A percentile compares a stretch with the other conserved stretches of the same genome.
phyloP scores from a whole-genome alignment of 78 protist genomes.

The Mastigamoeba balamuthi region DNA sequence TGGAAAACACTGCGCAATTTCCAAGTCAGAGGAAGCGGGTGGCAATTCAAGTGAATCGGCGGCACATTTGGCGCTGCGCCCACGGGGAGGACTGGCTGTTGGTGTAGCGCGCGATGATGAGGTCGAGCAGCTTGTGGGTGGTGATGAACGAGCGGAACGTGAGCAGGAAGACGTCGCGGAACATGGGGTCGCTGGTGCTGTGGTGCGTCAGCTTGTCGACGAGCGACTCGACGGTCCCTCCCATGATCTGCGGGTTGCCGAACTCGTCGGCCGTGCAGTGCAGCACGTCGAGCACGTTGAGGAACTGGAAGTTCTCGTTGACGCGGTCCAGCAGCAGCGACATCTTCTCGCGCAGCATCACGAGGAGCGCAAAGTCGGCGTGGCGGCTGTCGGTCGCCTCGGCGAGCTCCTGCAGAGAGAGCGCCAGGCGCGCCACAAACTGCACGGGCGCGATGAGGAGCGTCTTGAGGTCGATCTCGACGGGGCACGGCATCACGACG shows the following conservation, averaged over 20 bases:
- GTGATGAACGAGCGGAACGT: conserved; percentile 30
- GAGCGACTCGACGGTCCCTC: conserved; percentile 28
- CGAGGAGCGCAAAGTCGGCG: conserved; percentile 8
- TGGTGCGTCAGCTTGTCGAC: conserved; percentile 51
- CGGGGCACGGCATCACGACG: no score
- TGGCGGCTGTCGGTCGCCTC: neutral
- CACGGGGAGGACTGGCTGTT: no score
- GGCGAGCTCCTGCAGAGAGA: conserved; percentile 6
- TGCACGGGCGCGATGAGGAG: conserved; percentile 26
- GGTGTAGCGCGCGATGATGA: conserved; percentile 3
- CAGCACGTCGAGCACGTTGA: conserved; percentile 35
- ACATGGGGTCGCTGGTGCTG: conserved; percentile 26
- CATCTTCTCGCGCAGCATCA: conserved; percentile 1
- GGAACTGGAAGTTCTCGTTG: conserved; percentile 55
- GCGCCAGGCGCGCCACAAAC: conserved; percentile 13
- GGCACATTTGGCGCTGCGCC: no score
- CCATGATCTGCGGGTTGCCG: conserved; percentile 55
- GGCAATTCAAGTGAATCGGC: neutral
- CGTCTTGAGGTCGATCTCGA: conserved; percentile 23
- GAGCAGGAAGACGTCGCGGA: conserved; percentile 25
- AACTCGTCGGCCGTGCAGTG: conserved; percentile 38
- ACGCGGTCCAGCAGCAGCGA: conserved; percentile 30
- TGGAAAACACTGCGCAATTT: no score
- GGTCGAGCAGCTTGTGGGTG: conserved; percentile 6
- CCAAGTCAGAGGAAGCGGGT: no score